A percentile compares a stretch with the other conserved stretches of the same genome.
phyloP scores from a whole-genome alignment of 192 early-diverging fungal species.

The Podila clonocystis region DNA sequence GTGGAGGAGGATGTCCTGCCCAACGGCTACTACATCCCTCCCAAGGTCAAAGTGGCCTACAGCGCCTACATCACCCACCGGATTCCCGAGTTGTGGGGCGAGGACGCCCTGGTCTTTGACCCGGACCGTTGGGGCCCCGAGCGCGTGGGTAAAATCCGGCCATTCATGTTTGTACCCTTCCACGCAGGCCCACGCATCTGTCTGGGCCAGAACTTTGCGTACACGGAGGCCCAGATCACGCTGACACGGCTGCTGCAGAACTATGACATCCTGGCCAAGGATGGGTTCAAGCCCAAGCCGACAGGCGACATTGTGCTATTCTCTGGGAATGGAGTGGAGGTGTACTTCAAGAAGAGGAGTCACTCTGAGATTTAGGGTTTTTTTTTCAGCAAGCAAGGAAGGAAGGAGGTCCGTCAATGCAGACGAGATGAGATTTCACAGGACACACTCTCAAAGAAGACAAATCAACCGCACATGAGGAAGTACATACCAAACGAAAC shows the following conservation, averaged over 20 bases:
- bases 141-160: constrained; percentile 41
- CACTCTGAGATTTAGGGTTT: constrained; percentile 10
- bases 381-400: not conserved
- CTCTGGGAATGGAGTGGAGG: constrained; percentile 41
- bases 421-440: too few species aligned
- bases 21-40: constrained; percentile 59
- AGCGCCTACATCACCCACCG: constrained; percentile 42
- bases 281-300: constrained; percentile 25
- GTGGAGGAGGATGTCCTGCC: constrained; percentile 57
- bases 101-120: constrained; percentile 60
- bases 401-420: too few species aligned
- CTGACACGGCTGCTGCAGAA: constrained; percentile 40
- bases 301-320: constrained; percentile 43
- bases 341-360: constrained; percentile 17
- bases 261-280: constrained; percentile 25
- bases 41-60: constrained; percentile 32
- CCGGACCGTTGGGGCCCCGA: constrained; percentile 65
- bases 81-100: constrained; percentile 62
- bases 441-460: too few species aligned
- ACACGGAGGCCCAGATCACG: constrained; percentile 41
- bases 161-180: constrained; percentile 60
- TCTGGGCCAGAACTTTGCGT: constrained; percentile 62
- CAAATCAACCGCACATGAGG: too few species aligned
- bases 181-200: constrained; percentile 62
- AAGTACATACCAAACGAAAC: too few species aligned